Base-by-base conservation (phyloP, 352 stramenopile species). In the Phytophthora chlamydospora region DNA sequence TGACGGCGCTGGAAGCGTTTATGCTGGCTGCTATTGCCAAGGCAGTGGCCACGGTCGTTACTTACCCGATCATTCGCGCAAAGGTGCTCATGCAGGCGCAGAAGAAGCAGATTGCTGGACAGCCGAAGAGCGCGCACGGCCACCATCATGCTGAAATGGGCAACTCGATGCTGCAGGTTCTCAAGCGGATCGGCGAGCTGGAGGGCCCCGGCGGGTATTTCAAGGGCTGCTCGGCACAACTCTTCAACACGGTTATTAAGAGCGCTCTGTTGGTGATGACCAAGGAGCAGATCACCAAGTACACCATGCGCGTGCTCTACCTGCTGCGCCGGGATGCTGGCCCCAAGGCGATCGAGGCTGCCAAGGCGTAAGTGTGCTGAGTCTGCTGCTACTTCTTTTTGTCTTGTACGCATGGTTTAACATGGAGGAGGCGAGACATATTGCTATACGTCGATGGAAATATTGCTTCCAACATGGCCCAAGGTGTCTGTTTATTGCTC, bases 51-150 rank as follows among this genome's bases (percentile, higher is more conserved):
- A 96, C 88, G 2, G 49, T 96, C 27, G 13, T 95, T 38, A 96
- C 88, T n/a, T 96, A 96, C 69, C 88, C 88, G 5, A 57, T 96
- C 38, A 96, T 96, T 65, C 88, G 88, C 31, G 87, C 88, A 32
- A 96, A 96, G 69, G 87, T 93, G 50, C 67, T 93, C n/a, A 90
- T 93, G 78, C 84, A 93, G 62, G 82, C 82, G 1, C 76, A 91
- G 68, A 89, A 86, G 62, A 87, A 88, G 54, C 70, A 87, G 19
- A 49, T 71, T 17, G 61, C 66, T 29, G 57, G 51, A 17, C 45
- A 48, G 4, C 38, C 64, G 14, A 62, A 66, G 36, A 62, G 29
- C 4, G 43, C 64, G 10, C 62, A 80, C 52, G 59, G 75, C 21
- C 65, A 85, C 64, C 72, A 88, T 46, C 67, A 76, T 16, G 46